Percentiles rank a stretch among this genome's conserved stretches.
Evolutionary conservation across 2,329 filamentous ascomycete species (phyloP).

Genomic region (Exophiala dermatitidis): DNA sequence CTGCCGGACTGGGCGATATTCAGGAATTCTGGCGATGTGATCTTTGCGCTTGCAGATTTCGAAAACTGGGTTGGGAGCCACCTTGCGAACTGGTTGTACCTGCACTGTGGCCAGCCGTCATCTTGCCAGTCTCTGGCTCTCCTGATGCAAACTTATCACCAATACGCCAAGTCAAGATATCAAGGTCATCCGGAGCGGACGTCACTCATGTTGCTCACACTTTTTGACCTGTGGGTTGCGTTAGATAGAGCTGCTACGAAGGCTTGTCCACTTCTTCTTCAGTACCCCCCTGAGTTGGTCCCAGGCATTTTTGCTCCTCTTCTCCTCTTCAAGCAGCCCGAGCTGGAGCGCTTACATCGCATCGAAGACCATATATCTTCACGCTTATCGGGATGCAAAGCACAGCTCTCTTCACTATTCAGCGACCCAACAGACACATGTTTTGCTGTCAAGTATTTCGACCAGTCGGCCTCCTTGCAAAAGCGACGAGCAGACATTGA

Average conservation of each 20-base stretch:
- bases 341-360: slow-evolving; percentile 41
- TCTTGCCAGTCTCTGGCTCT: slow-evolving; percentile 30
- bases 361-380: slow-evolving; percentile 45
- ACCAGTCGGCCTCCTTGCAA: slow-evolving; percentile 40
- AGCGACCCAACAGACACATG: slow-evolving; percentile 29
- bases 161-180: slow-evolving; percentile 32
- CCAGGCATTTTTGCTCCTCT: slow-evolving; percentile 38
- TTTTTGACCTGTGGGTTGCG: slow-evolving; percentile 54
- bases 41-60: slow-evolving; percentile 34
- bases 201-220: slow-evolving; percentile 51
- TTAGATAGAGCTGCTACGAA: slow-evolving; percentile 44
- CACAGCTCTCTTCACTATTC: slow-evolving; percentile 34
- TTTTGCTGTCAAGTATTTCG: slow-evolving; percentile 46
- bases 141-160: slow-evolving; percentile 34
- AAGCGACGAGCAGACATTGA: slow-evolving; percentile 36
- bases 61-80: slow-evolving; percentile 45
- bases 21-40: slow-evolving; percentile 12
- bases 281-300: slow-evolving; percentile 45
- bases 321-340: slow-evolving; percentile 37
- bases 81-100: slow-evolving; percentile 37
- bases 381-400: slow-evolving; percentile 28
- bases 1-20: slow-evolving; percentile 8
- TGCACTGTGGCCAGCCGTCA: slow-evolving; percentile 20
- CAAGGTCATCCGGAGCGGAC: slow-evolving; percentile 36
- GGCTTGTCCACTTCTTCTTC: slow-evolving; percentile 36